Conservation (phyloP, 2,329 filamentous ascomycete species). For the Colletotrichum tabaci region DNA sequence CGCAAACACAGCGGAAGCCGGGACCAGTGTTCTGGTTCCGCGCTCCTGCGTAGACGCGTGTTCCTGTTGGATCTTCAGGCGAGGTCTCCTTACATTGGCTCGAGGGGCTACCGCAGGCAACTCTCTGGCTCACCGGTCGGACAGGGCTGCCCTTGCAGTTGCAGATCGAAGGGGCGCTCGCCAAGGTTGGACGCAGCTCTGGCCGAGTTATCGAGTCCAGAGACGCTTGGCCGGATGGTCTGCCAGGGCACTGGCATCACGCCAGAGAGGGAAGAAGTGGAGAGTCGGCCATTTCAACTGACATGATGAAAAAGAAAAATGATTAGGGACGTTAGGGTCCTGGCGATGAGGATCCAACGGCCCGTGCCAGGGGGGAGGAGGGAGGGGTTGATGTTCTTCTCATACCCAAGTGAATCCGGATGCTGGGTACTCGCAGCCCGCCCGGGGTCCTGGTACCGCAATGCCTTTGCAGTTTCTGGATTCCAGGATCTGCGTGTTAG, state of each 20-base stretch:
- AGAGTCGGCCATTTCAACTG: background rate
- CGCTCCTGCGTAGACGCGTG: background rate
- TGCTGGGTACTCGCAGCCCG: background rate
- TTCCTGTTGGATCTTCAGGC: background rate
- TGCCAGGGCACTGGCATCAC: conserved; percentile 1
- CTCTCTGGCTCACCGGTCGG: background rate
- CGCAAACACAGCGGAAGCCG: background rate
- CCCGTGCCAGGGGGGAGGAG: background rate
- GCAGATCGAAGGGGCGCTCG: conserved; percentile 11
- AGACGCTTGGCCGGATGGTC: background rate
- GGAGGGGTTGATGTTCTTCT: background rate
- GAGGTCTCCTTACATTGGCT: background rate
- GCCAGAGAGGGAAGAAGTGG: conserved; percentile 21
- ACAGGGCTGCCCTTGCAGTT: conserved; percentile 9
- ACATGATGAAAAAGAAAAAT: conserved; percentile 6
- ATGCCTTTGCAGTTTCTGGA: background rate
- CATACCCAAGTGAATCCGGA: background rate
- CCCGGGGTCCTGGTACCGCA: conserved; percentile 4
- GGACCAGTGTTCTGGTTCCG: background rate
- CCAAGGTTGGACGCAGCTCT: background rate
- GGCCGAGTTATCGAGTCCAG: background rate
- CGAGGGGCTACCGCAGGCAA: background rate
- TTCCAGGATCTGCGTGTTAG: background rate
- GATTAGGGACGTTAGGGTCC: background rate
- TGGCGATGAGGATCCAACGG: background rate